phyloP scores from a whole-genome alignment of 768 basidiomycete genomes.

The Xerocomellus intermedius region DNA sequence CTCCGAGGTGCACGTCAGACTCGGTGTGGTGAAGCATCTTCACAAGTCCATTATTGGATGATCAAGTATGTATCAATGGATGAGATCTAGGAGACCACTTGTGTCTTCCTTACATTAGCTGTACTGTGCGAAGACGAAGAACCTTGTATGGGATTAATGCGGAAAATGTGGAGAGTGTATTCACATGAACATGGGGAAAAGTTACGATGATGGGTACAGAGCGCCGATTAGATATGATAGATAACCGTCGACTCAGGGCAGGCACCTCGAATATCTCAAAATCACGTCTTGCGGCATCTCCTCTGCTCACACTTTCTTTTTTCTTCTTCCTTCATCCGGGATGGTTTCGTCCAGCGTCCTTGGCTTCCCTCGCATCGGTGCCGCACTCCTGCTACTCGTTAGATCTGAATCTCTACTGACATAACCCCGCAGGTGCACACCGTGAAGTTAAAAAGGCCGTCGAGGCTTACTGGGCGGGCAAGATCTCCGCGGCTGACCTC shows the following conservation, averaged over 20 bases:
- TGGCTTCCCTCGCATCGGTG: slow-evolving; percentile 87
- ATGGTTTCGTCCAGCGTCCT: slow-evolving; percentile 86
- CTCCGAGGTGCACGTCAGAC: neutral
- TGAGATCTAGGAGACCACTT: no score
- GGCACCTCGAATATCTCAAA: slow-evolving; percentile 28
- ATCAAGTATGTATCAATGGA: no score
- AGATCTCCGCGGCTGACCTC: slow-evolving; percentile 83
- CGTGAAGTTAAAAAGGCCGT: slow-evolving; percentile 98
- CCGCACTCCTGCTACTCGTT: neutral
- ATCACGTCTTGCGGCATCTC: slow-evolving; percentile 16
- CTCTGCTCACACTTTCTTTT: slow-evolving; percentile 10
- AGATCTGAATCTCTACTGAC: slow-evolving; percentile 1
- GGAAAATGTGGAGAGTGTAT: neutral
- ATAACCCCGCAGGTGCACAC: slow-evolving; percentile 63
- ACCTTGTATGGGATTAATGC: neutral
- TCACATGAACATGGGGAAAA: slow-evolving; percentile 21
- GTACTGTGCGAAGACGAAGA: no score
- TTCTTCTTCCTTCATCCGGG: slow-evolving; percentile 19
- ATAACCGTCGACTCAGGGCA: slow-evolving; percentile 34
- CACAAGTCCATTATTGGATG: no score
- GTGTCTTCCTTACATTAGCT: no score
- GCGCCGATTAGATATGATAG: slow-evolving; percentile 25
- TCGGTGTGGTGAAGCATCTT: no score
- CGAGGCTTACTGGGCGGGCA: slow-evolving; percentile 97
- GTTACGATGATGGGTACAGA: neutral